Percentiles rank a stretch among this genome's conserved stretches.
phyloP scores from a whole-genome alignment of 2,329 filamentous ascomycete species.

The Drechslerella stenobrocha region DNA sequence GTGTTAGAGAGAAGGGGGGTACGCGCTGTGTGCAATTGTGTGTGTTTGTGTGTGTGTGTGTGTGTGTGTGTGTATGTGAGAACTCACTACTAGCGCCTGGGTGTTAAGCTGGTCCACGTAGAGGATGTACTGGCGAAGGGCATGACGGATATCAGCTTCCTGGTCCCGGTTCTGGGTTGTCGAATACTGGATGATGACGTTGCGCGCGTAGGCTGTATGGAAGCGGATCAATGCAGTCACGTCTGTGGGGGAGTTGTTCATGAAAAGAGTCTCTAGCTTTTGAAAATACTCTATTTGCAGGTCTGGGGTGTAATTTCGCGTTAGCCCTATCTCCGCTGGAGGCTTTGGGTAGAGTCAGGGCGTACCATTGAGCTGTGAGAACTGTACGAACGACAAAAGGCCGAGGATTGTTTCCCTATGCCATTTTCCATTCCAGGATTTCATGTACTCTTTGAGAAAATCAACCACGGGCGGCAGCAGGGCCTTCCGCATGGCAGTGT shows the following conservation, averaged over 20 bases:
- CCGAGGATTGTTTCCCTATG: constrained; percentile 63
- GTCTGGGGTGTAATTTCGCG: constrained; percentile 58
- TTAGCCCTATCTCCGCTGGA: constrained; percentile 30
- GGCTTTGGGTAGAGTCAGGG: neutral
- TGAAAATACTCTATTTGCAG: constrained; percentile 60
- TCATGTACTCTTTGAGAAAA: constrained; percentile 62
- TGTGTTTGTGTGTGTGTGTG: too few relatives aligned
- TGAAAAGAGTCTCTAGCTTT: constrained; percentile 61
- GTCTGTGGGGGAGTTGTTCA: constrained; percentile 60
- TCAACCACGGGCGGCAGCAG: constrained; percentile 56
- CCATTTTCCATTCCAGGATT: constrained; percentile 66
- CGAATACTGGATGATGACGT: constrained; percentile 16
- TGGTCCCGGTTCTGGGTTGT: constrained; percentile 28
- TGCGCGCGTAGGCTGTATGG: constrained; percentile 68
- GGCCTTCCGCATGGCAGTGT: constrained; percentile 63
- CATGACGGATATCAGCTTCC: constrained; percentile 36
- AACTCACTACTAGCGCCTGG: constrained; percentile 15
- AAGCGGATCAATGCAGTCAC: constrained; percentile 67
- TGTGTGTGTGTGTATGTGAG: too few relatives aligned
- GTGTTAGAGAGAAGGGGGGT: neutral
- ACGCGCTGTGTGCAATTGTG: too few relatives aligned
- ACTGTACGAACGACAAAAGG: constrained; percentile 63
- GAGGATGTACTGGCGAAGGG: constrained; percentile 48
- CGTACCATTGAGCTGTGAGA: constrained; percentile 64
- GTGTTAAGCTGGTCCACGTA: constrained; percentile 49